Percentiles rank a stretch among this genome's conserved stretches.
Conservation (phyloP, 2,329 filamentous ascomycete species). For the Ramichloridium luteum region DNA sequence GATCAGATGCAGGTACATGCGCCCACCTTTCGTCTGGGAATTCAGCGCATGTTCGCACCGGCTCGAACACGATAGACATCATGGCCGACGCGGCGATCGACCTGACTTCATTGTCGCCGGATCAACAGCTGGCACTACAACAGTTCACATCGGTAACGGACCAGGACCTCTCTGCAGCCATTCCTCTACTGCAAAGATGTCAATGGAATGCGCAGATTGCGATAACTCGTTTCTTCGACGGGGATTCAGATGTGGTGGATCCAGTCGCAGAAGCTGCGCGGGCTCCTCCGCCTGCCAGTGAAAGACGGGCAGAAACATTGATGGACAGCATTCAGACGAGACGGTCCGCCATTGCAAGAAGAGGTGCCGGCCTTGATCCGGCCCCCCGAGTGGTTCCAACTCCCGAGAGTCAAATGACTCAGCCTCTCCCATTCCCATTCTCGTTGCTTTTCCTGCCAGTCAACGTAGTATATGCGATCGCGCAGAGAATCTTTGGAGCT, state of each 20-base stretch:
- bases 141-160: constrained; percentile 83
- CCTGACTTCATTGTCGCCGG: constrained; percentile 57
- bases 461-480: constrained; percentile 59
- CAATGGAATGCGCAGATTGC: constrained; percentile 98
- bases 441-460: constrained; percentile 72
- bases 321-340: constrained; percentile 38
- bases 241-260: constrained; percentile 78
- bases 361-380: constrained; percentile 41
- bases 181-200: constrained; percentile 68
- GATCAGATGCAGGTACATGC: too few species aligned
- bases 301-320: constrained; percentile 61
- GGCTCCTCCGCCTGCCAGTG: constrained; percentile 44
- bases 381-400: constrained; percentile 79
- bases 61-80: too few species aligned
- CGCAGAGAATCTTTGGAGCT: constrained; percentile 57
- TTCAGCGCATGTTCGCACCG: too few species aligned
- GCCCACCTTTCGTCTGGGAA: too few species aligned
- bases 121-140: constrained; percentile 72
- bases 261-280: constrained; percentile 64
- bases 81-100: constrained; percentile 38
- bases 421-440: constrained; percentile 62
- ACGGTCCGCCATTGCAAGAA: constrained; percentile 13
- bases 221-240: constrained; percentile 95
- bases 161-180: constrained; percentile 62
- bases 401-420: constrained; percentile 50